Conservation (phyloP, 2,329 filamentous ascomycete species). For the Thielaviopsis musarum region DNA sequence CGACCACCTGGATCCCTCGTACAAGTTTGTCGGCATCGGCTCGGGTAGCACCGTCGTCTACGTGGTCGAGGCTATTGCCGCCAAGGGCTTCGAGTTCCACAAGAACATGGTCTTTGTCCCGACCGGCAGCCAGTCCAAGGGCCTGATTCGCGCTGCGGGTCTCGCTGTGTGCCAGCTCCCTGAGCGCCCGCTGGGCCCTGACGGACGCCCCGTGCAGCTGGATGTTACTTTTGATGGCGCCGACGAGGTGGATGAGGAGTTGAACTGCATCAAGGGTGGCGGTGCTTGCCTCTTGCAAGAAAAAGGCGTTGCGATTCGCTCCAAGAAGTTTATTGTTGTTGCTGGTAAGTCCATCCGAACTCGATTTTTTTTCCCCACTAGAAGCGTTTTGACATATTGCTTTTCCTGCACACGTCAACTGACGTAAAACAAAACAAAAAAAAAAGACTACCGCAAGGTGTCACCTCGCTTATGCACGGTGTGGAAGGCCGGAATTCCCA, state of each 20-base stretch:
- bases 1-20: slow-evolving; percentile 48
- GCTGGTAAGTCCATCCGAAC: slow-evolving; percentile 39
- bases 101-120: slow-evolving; percentile 68
- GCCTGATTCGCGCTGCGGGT: slow-evolving; percentile 66
- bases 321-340: slow-evolving; percentile 75
- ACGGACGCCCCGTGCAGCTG: slow-evolving; percentile 34
- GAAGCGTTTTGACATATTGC: slow-evolving; percentile 8
- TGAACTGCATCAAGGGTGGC: slow-evolving; percentile 96
- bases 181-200: slow-evolving; percentile 43
- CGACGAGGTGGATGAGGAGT: slow-evolving; percentile 84
- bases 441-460: slow-evolving; percentile 72
- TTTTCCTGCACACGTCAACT: neutral
- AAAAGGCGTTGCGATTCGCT: slow-evolving; percentile 77
- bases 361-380: neutral
- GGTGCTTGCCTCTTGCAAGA: slow-evolving; percentile 97
- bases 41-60: slow-evolving; percentile 71
- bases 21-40: slow-evolving; percentile 59
- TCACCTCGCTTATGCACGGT: slow-evolving; percentile 54
- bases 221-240: slow-evolving; percentile 94
- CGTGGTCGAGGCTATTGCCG: slow-evolving; percentile 65
- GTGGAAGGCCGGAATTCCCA: slow-evolving; percentile 68
- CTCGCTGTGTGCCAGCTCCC: slow-evolving; percentile 65
- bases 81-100: slow-evolving; percentile 36
- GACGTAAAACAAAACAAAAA: no score
- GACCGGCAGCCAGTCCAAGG: slow-evolving; percentile 79